phyloP scores from a whole-genome alignment of 208 protist genomes.

The Trypanosoma boissoni region DNA sequence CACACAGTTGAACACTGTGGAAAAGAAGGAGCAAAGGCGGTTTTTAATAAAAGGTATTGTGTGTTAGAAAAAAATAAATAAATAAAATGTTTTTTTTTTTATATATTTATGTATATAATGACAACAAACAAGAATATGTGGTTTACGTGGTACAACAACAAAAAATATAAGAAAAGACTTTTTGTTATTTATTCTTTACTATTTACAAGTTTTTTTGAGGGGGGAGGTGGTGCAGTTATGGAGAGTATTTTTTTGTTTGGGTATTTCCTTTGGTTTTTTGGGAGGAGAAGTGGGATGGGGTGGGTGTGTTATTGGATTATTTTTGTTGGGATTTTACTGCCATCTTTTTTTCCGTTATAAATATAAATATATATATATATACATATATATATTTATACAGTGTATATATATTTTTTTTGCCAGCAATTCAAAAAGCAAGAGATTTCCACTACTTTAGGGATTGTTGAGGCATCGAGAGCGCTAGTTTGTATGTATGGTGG shows the following conservation, averaged over 20 bases:
- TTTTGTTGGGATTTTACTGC: too few relatives aligned
- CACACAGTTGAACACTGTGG: conserved; percentile 54
- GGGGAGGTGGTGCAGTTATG: conserved; percentile 12
- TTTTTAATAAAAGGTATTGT: too few relatives aligned
- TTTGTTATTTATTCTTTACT: conserved; percentile 24
- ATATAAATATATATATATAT: too few relatives aligned
- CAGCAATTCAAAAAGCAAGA: not conserved
- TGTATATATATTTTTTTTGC: too few relatives aligned
- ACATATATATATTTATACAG: too few relatives aligned
- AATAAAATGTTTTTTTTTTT: too few relatives aligned
- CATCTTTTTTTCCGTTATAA: conserved; percentile 2
- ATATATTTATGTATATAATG: not conserved
- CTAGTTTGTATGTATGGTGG: conserved; percentile 24
- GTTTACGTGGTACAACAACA: not conserved
- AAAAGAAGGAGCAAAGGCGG: conserved; percentile 10
- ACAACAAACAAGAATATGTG: not conserved
- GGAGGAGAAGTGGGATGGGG: not conserved
- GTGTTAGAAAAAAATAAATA: conserved; percentile 1
- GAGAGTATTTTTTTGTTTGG: conserved; percentile 3
- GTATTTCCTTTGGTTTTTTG: conserved; percentile 17
- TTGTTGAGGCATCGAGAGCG: not conserved
- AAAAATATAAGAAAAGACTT: not conserved
- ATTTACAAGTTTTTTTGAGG: not conserved
- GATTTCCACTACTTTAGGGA: not conserved
- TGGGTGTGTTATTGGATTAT: not conserved